Percentiles rank a stretch among this genome's conserved stretches.
phyloP scores from a whole-genome alignment of 768 basidiomycete species.

The Tulasnella sp. region DNA sequence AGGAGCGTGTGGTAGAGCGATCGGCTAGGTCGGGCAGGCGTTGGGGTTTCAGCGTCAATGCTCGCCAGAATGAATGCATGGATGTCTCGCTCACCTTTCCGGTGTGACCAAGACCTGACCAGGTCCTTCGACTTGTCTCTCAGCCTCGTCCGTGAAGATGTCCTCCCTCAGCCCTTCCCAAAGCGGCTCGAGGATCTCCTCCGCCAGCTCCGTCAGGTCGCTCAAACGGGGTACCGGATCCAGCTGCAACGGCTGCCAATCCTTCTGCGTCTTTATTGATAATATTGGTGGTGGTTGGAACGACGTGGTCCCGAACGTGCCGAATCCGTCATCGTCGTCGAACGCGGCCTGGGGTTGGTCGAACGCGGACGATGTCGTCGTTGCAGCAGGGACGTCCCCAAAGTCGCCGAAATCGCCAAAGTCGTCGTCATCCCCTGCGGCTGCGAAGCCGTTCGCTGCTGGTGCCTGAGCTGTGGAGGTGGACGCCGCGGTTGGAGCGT shows the following conservation, averaged over 20 bases:
- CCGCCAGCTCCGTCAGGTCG: constrained; percentile 59
- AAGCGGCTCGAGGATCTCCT: constrained; percentile 61
- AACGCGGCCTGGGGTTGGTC: constrained; percentile 8
- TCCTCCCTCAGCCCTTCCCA: constrained; percentile 51
- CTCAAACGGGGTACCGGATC: constrained; percentile 59
- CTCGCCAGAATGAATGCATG: too few relatives aligned
- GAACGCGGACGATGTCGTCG: not conserved
- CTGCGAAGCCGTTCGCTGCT: constrained; percentile 3
- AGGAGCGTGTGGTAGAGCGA: constrained; percentile 69
- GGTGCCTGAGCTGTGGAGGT: not conserved
- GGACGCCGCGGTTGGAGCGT: not conserved
- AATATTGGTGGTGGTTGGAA: constrained; percentile 17
- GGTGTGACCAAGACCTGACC: constrained; percentile 71
- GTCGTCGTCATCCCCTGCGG: constrained; percentile 42
- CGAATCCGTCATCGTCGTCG: constrained; percentile 24
- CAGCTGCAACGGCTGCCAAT: constrained; percentile 62
- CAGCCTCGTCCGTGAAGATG: constrained; percentile 62
- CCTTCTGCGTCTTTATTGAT: constrained; percentile 28
- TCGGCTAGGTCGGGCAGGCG: constrained; percentile 50
- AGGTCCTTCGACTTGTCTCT: constrained; percentile 76
- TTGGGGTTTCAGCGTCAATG: constrained; percentile 27
- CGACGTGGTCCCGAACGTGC: not conserved
- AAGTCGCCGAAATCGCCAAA: constrained; percentile 69
- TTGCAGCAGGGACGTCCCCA: constrained; percentile 49
- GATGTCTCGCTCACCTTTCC: constrained; percentile 67